Evolutionary conservation across 768 basidiomycete species (phyloP), one percentile per base, ranked within the genome.

Genomic region (Postia placenta): DNA sequence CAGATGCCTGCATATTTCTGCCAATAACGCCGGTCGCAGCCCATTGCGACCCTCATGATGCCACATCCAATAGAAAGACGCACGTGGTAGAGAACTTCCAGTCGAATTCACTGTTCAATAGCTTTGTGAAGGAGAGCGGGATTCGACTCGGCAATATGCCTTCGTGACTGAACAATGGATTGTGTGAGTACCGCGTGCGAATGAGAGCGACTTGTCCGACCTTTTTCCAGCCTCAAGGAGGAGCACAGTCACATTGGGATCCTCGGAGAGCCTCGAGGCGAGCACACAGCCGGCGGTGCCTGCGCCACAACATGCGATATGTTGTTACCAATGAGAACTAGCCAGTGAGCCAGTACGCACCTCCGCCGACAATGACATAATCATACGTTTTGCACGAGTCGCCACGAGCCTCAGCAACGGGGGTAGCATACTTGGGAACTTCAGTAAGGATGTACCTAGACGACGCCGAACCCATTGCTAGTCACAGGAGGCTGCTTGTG

Each of bases 211-310:
- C 3, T 42, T 28, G 11, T 19, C 17, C 5, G 36, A 81, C 85
- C 84, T 87, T 48, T 66, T 67, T 2, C 82, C 82, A 26, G 80
- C 74, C 57, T 84, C 82, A 2, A 84, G 60, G 1, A 84, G 59
- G 11, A 83, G 67, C 19, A 84, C 78, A 4, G 71, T 69, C 15
- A 81, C 58, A 1, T 64, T 65, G 0, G 78, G 74, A 50, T 80
- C 70, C 61, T 84, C 82, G 6, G 71, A 74, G 6, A 84, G 62
- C n/a, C 81, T 72, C 3, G 79, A 67, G 14, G 80, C 82, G 11
- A 83, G 67, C 7, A 76, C 80, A 56, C 79, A 82, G 12, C 82
- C 82, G 1, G 80, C 72, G 11, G 80, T 82, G 6, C 81, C 81
- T 76, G 52, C 43, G n/a, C 15, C 24, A 15, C 55, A 53, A n/a